These are phyloP conservation scores for Neoconidiobolus thromboides DNA, from an alignment of 371 early-diverging fungal genomes.

Conservation along the genomic window DNA sequence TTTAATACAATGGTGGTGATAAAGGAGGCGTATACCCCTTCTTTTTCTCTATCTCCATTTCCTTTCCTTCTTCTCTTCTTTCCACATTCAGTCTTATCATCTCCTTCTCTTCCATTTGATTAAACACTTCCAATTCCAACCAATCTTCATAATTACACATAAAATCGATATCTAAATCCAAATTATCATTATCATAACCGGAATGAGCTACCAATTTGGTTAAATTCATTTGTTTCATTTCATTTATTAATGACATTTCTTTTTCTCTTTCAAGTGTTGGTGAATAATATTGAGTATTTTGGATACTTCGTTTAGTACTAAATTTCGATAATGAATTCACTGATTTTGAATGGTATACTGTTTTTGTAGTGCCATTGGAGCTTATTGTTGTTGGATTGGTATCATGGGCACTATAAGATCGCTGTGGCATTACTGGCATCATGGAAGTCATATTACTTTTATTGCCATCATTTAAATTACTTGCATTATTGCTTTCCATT, in stretches of 20 bases:
- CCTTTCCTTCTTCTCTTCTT: no score
- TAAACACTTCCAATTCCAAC: constrained; percentile 3
- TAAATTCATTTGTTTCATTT: not conserved
- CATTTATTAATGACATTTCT: not conserved
- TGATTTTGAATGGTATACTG: not conserved
- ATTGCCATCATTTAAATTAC: not conserved
- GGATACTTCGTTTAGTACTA: not conserved
- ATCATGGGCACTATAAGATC: not conserved
- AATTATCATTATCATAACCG: no score
- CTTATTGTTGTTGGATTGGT: not conserved
- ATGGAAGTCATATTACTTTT: no score
- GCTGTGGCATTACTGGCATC: not conserved
- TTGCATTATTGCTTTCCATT: not conserved
- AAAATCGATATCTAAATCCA: constrained; percentile 1
- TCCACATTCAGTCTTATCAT: no score
- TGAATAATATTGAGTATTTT: no score
- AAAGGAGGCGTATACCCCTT: no score
- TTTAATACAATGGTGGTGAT: no score
- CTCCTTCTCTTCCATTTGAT: not conserved
- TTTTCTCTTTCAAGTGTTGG: not conserved
- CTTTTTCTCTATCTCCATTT: no score
- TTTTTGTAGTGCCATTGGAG: not conserved
- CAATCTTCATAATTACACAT: constrained; percentile 1
- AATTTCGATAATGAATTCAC: not conserved
- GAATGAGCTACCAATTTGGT: not conserved